phyloP scores from a whole-genome alignment of 768 basidiomycete genomes.

The Lanmaoa pseudosensibilis region DNA sequence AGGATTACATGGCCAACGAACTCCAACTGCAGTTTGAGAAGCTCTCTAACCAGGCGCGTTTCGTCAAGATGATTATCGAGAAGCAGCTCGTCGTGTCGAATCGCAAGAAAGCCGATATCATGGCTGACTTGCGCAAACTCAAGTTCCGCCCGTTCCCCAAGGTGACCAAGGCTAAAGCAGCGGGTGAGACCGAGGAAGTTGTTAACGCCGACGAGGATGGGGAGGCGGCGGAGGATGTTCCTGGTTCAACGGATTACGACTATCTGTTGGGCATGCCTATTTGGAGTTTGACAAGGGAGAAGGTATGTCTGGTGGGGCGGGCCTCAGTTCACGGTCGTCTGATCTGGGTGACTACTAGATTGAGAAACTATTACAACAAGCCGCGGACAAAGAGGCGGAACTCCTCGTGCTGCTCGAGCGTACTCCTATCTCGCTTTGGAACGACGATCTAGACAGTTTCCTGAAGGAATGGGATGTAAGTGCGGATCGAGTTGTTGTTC shows the following conservation, averaged over 20 bases:
- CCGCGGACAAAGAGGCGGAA: constrained; percentile 79
- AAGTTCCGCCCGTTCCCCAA: constrained; percentile 95
- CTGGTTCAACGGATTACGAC: constrained; percentile 71
- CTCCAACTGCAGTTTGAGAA: constrained; percentile 80
- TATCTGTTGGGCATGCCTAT: constrained; percentile 96
- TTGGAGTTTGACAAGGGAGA: constrained; percentile 92
- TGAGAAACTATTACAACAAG: constrained; percentile 77
- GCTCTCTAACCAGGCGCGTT: constrained; percentile 92
- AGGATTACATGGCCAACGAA: constrained; percentile 86
- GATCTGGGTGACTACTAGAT: constrained; percentile 50
- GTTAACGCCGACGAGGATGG: constrained; percentile 52
- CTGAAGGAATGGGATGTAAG: constrained; percentile 81
- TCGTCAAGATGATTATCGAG: constrained; percentile 93
- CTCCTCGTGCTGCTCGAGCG: constrained; percentile 74
- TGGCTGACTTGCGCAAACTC: constrained; percentile 75
- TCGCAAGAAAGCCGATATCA: constrained; percentile 85
- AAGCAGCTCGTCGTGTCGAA: constrained; percentile 79
- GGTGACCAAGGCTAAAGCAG: constrained; percentile 60
- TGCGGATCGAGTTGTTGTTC: constrained; percentile 9
- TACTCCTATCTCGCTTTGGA: constrained; percentile 85
- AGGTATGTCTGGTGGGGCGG: constrained; percentile 44
- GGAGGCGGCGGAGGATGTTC: constrained; percentile 42
- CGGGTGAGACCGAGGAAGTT: constrained; percentile 62
- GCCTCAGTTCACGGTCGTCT: not conserved
- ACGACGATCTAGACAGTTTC: constrained; percentile 83